Conservation (phyloP, 208 protist genomes). For the Acanthamoeba triangularis region DNA sequence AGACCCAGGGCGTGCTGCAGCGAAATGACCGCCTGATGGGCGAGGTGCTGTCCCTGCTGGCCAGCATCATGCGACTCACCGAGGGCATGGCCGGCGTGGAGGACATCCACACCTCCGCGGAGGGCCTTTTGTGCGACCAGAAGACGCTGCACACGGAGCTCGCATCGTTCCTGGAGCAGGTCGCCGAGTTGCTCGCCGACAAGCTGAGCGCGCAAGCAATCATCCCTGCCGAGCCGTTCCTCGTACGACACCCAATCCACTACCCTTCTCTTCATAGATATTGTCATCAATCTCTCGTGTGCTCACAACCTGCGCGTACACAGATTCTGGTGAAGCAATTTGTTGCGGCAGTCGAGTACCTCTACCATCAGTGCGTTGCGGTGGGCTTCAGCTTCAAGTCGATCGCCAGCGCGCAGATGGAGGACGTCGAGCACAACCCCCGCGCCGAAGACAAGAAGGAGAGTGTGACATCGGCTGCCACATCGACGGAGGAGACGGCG, state of each 20-base stretch:
- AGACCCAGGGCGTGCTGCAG: neutral
- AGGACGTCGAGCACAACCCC: slow-evolving; percentile 5
- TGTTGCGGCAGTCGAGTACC: neutral
- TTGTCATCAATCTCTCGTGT: neutral
- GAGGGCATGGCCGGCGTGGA: slow-evolving; percentile 6
- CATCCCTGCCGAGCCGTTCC: slow-evolving; percentile 1
- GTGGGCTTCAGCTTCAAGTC: slow-evolving; percentile 12
- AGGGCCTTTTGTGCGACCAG: neutral
- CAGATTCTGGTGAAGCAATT: neutral
- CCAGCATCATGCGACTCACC: slow-evolving; percentile 20
- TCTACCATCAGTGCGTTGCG: neutral
- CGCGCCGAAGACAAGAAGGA: slow-evolving; percentile 6
- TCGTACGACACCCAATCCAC: too few relatives aligned
- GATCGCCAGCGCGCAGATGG: slow-evolving; percentile 2
- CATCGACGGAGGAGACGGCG: neutral
- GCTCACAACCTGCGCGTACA: neutral
- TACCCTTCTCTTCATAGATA: too few relatives aligned
- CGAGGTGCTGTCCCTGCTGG: neutral
- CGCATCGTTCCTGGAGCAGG: neutral
- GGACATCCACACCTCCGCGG: neutral
- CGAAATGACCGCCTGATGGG: slow-evolving; percentile 24
- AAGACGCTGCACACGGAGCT: slow-evolving; percentile 2
- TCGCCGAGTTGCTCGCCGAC: neutral
- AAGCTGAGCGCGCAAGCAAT: neutral
- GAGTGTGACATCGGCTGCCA: too few relatives aligned